Conservation (phyloP, 129 eudicot species). For the Erigeron canadensis region DNA sequence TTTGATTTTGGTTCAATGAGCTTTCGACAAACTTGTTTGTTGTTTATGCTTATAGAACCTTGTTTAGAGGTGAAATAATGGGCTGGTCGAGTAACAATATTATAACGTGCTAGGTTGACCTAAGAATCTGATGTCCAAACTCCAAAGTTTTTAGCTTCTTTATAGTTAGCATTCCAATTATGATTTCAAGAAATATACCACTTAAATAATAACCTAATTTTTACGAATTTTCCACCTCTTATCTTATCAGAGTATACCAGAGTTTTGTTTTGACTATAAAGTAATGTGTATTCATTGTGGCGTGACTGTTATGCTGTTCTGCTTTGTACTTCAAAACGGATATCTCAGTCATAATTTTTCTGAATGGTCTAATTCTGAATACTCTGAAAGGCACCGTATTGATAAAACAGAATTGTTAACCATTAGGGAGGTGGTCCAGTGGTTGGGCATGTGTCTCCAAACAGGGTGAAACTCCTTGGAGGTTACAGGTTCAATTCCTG, state of each 20-base stretch:
- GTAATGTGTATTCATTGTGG: slow-evolving; percentile 10
- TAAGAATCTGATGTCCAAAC: no score
- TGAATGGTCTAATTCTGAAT: slow-evolving; percentile 8
- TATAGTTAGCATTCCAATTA: no score
- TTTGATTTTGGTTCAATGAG: background rate
- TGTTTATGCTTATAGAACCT: background rate
- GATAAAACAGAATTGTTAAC: slow-evolving; percentile 17
- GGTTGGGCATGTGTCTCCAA: no score
- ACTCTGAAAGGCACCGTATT: background rate
- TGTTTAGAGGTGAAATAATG: no score
- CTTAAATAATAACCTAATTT: no score
- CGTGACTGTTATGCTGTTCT: background rate
- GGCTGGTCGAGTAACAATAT: no score
- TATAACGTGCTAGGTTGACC: no score
- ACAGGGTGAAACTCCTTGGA: no score
- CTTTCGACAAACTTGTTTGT: background rate
- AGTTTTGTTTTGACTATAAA: background rate
- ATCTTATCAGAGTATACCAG: background rate
- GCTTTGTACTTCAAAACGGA: slow-evolving; percentile 7
- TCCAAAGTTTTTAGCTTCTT: no score
- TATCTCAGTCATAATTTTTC: background rate
- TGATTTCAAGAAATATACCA: no score
- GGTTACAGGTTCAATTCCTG: no score
- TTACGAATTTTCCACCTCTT: background rate
- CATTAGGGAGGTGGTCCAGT: no score